Base-by-base conservation (phyloP, 306 rosid genomes). In the Phaseolus lunatus region DNA sequence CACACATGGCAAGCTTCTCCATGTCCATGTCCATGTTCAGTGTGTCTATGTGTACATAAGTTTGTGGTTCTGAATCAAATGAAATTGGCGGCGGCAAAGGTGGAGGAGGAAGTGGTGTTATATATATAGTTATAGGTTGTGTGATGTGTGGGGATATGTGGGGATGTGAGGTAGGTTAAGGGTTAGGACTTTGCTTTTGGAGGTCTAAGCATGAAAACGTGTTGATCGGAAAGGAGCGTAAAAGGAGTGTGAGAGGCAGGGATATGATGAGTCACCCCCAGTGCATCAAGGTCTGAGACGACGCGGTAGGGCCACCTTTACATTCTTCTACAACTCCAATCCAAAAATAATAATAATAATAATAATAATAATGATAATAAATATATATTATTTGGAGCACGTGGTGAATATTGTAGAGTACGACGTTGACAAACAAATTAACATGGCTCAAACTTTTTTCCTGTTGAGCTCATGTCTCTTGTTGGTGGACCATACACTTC, bases 171-270 rank as follows among this genome's bases (percentile, higher is more conserved):
- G 26, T 0, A 48, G 16, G 62, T 18, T 4, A 0, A 22, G n/a
- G 67, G 2, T 58, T 26, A 14, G 7, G 37, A 26, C 13, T 29
- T 57, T 10, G 26, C 20, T 70, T 70, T 33, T 19, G 49, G 66
- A 35, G 68, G 80, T 81, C 77, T 74, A 45, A 74, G 27, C 5
- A 37, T 20, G 37, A 78, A 75, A 66, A 39, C 87, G 87, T 84
- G 89, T 86, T 81, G 85, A 83, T 81, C 73, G 5, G 12, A 79
- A n/a, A 81, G 33, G 70, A 81, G 88, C 76, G 88, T 84, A 27
- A 50, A 78, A 81, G 5, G 81, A 77, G 86, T 80, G 89, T 83
- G 72, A 69, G 44, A 39, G 44, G 11, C 44, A 39, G 9, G 44
- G 12, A 37, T 10, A 37, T 5, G 41, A 37, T 37, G 41, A 2